Evolutionary conservation across 495 filamentous ascomycete genomes (phyloP).

Genomic region (Mycothermus thermophilus): DNA sequence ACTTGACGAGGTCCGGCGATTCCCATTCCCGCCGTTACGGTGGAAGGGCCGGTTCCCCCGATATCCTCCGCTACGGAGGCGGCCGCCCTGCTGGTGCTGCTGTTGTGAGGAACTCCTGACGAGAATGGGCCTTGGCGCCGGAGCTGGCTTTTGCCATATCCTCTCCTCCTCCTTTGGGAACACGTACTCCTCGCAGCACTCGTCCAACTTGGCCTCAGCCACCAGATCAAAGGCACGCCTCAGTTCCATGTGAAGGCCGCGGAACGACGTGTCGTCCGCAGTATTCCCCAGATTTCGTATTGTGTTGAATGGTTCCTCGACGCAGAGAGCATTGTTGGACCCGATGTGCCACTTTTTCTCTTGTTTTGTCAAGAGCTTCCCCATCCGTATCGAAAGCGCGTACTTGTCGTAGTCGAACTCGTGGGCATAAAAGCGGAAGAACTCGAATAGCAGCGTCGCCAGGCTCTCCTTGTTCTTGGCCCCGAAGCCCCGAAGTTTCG

Average conservation of each 20-base stretch:
- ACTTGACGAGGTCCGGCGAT: slow-evolving; percentile 27
- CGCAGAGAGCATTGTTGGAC: slow-evolving; percentile 71
- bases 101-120: slow-evolving; percentile 41
- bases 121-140: slow-evolving; percentile 33
- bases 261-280: slow-evolving; percentile 84
- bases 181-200: slow-evolving; percentile 71
- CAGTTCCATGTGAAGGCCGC: slow-evolving; percentile 78
- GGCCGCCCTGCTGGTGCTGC: slow-evolving; percentile 34
- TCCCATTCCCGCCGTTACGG: slow-evolving; percentile 32
- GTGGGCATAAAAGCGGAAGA: slow-evolving; percentile 88
- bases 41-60: slow-evolving; percentile 44
- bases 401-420: slow-evolving; percentile 79
- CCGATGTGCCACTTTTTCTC: slow-evolving; percentile 74
- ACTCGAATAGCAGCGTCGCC: slow-evolving; percentile 75
- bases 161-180: slow-evolving; percentile 76
- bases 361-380: slow-evolving; percentile 65
- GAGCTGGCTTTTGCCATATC: slow-evolving; percentile 55
- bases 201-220: slow-evolving; percentile 56
- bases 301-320: slow-evolving; percentile 93
- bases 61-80: slow-evolving; percentile 46
- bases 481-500: slow-evolving; percentile 58
- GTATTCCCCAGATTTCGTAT: slow-evolving; percentile 93
- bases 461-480: slow-evolving; percentile 66
- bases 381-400: slow-evolving; percentile 78
- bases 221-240: slow-evolving; percentile 75